phyloP scores from a whole-genome alignment of 108 stramenopile genomes.

The Cyclostephanos tholiformis region DNA sequence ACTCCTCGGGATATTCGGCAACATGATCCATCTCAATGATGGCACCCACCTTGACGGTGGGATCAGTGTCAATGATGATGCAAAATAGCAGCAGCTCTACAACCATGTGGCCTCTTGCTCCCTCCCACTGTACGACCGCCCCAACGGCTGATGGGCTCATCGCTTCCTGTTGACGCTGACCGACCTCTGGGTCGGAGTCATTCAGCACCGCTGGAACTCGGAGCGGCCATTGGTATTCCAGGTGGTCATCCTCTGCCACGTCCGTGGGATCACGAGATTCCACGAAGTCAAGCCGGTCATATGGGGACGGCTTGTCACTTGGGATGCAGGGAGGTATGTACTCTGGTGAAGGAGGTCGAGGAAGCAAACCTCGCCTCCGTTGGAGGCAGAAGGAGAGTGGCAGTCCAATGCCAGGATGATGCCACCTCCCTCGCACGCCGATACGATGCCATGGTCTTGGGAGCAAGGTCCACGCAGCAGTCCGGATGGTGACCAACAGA shows the following conservation, averaged over 20 bases:
- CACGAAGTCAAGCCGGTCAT: not conserved
- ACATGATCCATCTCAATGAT: conserved; percentile 5
- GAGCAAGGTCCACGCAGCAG: too few species aligned
- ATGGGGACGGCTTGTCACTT: too few species aligned
- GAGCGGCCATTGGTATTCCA: not conserved
- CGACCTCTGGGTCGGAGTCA: not conserved
- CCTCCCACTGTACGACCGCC: not conserved
- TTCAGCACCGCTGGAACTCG: not conserved
- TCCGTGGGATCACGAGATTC: not conserved
- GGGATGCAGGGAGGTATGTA: too few species aligned
- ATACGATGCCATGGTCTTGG: too few species aligned
- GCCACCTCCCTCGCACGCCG: too few species aligned
- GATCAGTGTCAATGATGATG: not conserved
- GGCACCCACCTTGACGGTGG: not conserved
- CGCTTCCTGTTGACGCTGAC: not conserved
- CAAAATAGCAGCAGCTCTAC: not conserved
- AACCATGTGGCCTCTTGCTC: not conserved
- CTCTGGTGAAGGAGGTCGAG: too few species aligned
- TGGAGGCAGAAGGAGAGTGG: too few species aligned
- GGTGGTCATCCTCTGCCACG: too few species aligned
- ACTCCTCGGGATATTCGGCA: too few species aligned
- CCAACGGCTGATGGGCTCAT: conserved; percentile 2
- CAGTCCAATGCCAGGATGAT: too few species aligned
- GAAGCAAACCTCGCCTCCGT: too few species aligned
- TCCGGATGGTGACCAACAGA: too few species aligned